phyloP scores from a whole-genome alignment of 768 basidiomycete genomes.

The Amanita pseudoporphyria region DNA sequence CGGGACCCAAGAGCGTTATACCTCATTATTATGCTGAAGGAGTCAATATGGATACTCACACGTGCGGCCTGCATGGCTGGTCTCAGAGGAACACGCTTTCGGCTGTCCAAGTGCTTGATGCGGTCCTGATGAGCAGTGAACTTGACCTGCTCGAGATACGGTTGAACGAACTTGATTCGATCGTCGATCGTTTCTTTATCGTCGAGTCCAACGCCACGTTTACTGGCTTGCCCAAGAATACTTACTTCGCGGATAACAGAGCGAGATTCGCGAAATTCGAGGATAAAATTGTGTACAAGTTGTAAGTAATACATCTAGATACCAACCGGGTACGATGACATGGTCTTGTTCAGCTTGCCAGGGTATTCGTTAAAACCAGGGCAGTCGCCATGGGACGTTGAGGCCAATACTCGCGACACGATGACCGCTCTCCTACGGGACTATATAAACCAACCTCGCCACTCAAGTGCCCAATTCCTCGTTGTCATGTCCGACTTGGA shows the following conservation, averaged over 20 bases:
- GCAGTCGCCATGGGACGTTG: conserved; percentile 41
- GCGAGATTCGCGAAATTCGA: conserved; percentile 38
- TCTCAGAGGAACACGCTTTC: conserved; percentile 20
- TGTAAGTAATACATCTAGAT: conserved; percentile 23
- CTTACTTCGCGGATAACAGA: conserved; percentile 37
- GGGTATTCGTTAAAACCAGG: conserved; percentile 31
- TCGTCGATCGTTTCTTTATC: conserved; percentile 52
- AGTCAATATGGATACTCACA: conserved; percentile 29
- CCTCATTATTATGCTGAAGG: conserved; percentile 51
- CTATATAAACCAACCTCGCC: conserved; percentile 23
- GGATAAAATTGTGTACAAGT: conserved; percentile 42
- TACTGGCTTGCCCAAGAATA: conserved; percentile 47
- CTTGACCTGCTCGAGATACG: conserved; percentile 56
- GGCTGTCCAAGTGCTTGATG: conserved; percentile 40
- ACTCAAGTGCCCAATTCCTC: conserved; percentile 23
- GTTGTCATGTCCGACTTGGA: conserved; percentile 57
- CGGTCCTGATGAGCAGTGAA: conserved; percentile 54
- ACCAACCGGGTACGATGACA: neutral
- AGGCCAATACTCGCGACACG: conserved; percentile 34
- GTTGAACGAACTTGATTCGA: conserved; percentile 46
- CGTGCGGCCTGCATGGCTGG: conserved; percentile 51
- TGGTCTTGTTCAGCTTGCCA: conserved; percentile 24
- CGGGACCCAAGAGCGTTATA: conserved; percentile 37
- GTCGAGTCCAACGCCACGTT: conserved; percentile 55
- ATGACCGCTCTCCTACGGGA: conserved; percentile 38